Evolutionary conservation across 2,329 filamentous ascomycete species (phyloP).

Genomic region (Akanthomyces dipterigenus): DNA sequence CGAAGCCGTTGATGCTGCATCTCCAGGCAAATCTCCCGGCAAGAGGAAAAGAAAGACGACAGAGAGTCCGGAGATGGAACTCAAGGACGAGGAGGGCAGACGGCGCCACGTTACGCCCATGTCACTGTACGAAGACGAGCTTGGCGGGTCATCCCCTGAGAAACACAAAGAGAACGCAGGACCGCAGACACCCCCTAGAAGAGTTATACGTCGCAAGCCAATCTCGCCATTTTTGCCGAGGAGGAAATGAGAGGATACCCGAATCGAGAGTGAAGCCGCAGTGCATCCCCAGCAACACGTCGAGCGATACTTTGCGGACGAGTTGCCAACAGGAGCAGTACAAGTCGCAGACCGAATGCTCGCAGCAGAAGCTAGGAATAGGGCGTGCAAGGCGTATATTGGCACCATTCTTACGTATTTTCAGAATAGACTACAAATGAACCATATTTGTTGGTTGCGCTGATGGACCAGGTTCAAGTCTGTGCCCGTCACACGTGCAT

Average conservation of each 20-base stretch:
- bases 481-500: not conserved
- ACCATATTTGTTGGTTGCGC: not conserved
- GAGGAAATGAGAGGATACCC: not conserved
- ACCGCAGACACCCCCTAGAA: not conserved
- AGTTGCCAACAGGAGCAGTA: not conserved
- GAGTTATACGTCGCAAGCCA: not conserved
- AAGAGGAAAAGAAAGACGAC: not conserved
- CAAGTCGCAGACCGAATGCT: not conserved
- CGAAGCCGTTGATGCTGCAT: not conserved
- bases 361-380: not conserved
- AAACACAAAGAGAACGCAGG: not conserved
- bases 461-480: not conserved
- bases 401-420: not conserved
- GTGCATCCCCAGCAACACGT: not conserved
- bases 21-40: not conserved
- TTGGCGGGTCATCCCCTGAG: not conserved
- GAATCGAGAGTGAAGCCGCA: not conserved
- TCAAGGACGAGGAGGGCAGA: not conserved
- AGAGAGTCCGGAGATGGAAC: not conserved
- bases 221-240: slow-evolving; percentile 2
- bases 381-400: not conserved
- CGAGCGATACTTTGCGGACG: not conserved
- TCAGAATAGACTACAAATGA: not conserved
- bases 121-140: not conserved
- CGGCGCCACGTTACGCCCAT: not conserved